These are phyloP conservation scores for Boletus sp. DNA, from an alignment of 768 basidiomycete species.

Conservation along the genomic window DNA sequence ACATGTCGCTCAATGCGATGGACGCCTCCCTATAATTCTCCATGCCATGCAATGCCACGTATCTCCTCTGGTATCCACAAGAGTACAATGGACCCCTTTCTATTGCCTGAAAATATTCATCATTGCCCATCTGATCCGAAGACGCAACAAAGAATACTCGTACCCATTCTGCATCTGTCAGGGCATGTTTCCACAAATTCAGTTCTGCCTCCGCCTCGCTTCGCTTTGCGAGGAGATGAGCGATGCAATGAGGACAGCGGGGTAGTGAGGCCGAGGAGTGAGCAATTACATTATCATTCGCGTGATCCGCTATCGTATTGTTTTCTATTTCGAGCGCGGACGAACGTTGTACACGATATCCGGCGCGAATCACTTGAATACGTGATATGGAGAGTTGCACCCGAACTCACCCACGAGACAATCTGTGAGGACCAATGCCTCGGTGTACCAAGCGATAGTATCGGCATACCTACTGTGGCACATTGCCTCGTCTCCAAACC, in stretches of 20 bases:
- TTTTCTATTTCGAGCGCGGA: too few relatives aligned
- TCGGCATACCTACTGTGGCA: neutral
- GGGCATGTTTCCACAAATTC: neutral
- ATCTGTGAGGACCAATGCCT: constrained; percentile 3
- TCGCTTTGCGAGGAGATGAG: constrained; percentile 8
- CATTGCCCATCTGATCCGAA: neutral
- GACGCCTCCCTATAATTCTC: neutral
- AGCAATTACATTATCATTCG: neutral
- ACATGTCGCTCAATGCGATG: neutral
- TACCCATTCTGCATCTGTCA: constrained; percentile 7
- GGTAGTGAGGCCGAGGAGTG: neutral
- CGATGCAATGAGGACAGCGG: neutral
- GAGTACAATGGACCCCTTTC: neutral
- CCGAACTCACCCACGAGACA: constrained; percentile 2
- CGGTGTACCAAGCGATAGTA: constrained; percentile 14
- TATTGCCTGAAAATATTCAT: constrained; percentile 1
- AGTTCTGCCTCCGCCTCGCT: neutral
- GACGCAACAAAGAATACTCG: too few relatives aligned
- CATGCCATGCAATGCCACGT: neutral
- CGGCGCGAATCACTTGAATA: neutral
- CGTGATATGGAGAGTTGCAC: neutral
- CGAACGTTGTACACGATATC: neutral
- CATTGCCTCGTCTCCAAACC: constrained; percentile 10
- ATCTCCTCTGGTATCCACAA: constrained; percentile 3
- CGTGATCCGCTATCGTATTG: too few relatives aligned